Evolutionary conservation across 2,329 filamentous ascomycete species (phyloP), one percentile per base, ranked within the genome.

Genomic region (Xylogone sp.): DNA sequence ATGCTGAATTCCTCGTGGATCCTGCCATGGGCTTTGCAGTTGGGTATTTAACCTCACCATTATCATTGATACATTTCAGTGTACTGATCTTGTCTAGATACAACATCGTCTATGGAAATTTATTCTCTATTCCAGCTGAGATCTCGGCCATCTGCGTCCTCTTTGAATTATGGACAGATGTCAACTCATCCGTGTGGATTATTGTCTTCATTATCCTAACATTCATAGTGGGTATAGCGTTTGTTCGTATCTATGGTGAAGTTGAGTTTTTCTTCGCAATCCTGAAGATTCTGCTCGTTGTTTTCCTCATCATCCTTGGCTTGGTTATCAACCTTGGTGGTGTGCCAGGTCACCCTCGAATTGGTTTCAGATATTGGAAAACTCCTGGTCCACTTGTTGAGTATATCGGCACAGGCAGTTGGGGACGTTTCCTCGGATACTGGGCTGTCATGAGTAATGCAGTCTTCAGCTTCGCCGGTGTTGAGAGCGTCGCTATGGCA

Each of bases 291-390:
- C 67, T 80, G 2, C 72, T 87, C 18, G 79, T 87, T 45, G 65
- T 86, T 53, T 79, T 80, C 49, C 71, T 88, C 53, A 81, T 83
- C 58, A 73, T 84, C 46, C 77, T 83, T 56, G 79, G 79, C 9
- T 66, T 85, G 29, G 71, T 84, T 53, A 81, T 85, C 59, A 77
- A 83, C 59, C 73, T 85, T 1, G 83, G 83, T 24, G 83, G 82
- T 45, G 74, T 82, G 2, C 77, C 82, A 0, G 80, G 79, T 3
- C 76, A 76, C 0, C 73, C 78, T 19, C 71, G 78, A 3, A 75
- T 83, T 48, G 86, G 86, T 2, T 89, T 89, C 65, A 68, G 74
- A 19, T 88, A 87, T 68, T 90, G 86, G 87, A 78, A 74, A 49
- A 48, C 54, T 27, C 86, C 87, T 0, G 86, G 84, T 1, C 82